Evolutionary conservation across 495 filamentous ascomycete genomes (phyloP), one percentile per base, ranked within the genome.

Genomic region (Rostrohypoxylon terebratum): DNA sequence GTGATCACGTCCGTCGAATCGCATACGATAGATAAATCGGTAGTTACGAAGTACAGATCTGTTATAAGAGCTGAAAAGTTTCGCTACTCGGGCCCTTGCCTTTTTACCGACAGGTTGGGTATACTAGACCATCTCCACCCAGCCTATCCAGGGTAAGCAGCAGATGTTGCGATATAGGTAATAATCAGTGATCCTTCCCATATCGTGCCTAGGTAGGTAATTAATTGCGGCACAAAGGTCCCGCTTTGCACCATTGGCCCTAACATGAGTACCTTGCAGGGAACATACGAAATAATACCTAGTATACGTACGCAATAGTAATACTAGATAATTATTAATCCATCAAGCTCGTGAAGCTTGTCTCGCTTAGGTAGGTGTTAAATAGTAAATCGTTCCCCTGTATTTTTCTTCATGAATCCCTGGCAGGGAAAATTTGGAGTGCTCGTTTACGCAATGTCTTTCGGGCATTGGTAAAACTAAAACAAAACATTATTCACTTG

Each of bases 281-380:
- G 25, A 14, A 25, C 34, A 18, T 38, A 8, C 7, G 11, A 10
- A 38, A 44, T 51, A 67, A 54, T 50, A 42, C 45, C n/a, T n/a
- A n/a, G n/a, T n/a, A 34, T 34, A 34, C 33, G 33, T 34, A 34
- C 33, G 4, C 8, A 42, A 31, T 28, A 14, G 54, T 51, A 67
- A 54, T 50, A 42, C 45, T 40, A 16, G 28, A 38, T 31, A 50
- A 59, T 67, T 59, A 67, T 67, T 59, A 59, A 69, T 62, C 9
- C 20, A 28, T 21, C 8, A 1, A 3, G 14, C 0, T 14, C 14
- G 13, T 14, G 11, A 14, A n/a, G 1, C 38, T 42, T 42, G 21
- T 34, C 42, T 34, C 14, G 31, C 44, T 34, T 44, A 40, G 33
- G 28, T 62, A 62, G 21, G 23, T 53, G 48, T 53, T 62, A 62